Conservation (phyloP, 2,329 filamentous ascomycete genomes). For the Endoconidiophora polonica region DNA sequence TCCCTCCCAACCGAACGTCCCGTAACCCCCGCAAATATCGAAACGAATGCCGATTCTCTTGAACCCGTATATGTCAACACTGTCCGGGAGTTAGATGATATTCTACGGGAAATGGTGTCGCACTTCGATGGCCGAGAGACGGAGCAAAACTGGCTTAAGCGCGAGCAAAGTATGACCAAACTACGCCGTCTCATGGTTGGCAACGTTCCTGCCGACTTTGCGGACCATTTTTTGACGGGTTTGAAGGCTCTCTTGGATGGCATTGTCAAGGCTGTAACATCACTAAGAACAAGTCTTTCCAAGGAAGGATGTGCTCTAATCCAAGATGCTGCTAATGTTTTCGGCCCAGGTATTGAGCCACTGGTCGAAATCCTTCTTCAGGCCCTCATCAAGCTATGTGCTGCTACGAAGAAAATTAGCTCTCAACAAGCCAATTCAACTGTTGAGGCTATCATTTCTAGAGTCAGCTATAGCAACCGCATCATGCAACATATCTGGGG, state of each 20-base stretch:
- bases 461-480: constrained; percentile 62
- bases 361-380: constrained; percentile 86
- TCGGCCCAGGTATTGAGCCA: constrained; percentile 64
- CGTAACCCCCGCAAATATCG: constrained; percentile 40
- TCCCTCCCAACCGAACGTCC: constrained; percentile 33
- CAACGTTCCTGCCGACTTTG: constrained; percentile 65
- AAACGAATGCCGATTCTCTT: constrained; percentile 49
- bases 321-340: constrained; percentile 64
- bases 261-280: constrained; percentile 70
- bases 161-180: constrained; percentile 66
- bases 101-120: constrained; percentile 62
- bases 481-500: constrained; percentile 72
- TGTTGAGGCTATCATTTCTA: constrained; percentile 64
- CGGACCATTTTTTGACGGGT: constrained; percentile 49
- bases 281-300: constrained; percentile 75
- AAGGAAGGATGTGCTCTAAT: constrained; percentile 72
- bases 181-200: constrained; percentile 66
- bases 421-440: constrained; percentile 68
- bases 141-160: constrained; percentile 77
- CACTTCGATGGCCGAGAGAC: constrained; percentile 78
- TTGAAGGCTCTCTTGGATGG: constrained; percentile 68
- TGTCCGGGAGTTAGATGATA: constrained; percentile 72
- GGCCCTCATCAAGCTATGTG: constrained; percentile 74
- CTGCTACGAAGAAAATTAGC: constrained; percentile 80
- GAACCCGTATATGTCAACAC: constrained; percentile 76